These are phyloP conservation scores for sweet orange (Citrus sinensis) DNA, from an alignment of 345 rosid genomes.

Conservation along the genomic window DNA sequence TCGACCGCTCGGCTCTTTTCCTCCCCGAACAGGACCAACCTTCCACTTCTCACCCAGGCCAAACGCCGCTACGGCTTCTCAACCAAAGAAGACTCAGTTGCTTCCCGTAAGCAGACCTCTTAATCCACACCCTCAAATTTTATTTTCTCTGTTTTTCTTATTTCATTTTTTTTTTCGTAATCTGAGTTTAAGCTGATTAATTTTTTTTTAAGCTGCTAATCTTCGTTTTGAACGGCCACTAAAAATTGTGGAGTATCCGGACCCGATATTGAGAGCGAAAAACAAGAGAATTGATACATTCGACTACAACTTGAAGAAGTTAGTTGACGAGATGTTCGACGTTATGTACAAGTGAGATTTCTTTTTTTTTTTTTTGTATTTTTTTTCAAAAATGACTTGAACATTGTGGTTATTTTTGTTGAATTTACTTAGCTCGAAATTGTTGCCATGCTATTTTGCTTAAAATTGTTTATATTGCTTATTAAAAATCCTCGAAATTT, in stretches of 20 bases:
- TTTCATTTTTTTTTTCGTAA: background rate
- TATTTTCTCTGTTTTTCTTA: background rate
- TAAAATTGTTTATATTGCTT: background rate
- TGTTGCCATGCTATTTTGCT: background rate
- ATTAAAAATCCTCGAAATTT: slow-evolving; percentile 10
- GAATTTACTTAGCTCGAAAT: background rate
- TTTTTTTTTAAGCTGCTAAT: slow-evolving; percentile 46
- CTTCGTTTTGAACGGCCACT: slow-evolving; percentile 70
- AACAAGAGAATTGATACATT: slow-evolving; percentile 68
- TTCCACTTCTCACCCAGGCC: slow-evolving; percentile 36
- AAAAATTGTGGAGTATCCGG: slow-evolving; percentile 81
- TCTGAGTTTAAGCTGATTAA: background rate
- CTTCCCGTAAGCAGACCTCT: slow-evolving; percentile 42
- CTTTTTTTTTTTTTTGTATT: background rate
- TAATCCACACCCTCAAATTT: background rate
- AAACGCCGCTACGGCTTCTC: slow-evolving; percentile 34
- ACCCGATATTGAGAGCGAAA: slow-evolving; percentile 70
- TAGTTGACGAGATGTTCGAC: slow-evolving; percentile 85
- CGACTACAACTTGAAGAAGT: slow-evolving; percentile 71
- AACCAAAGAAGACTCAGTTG: slow-evolving; percentile 34
- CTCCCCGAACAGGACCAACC: slow-evolving; percentile 22
- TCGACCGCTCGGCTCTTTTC: slow-evolving; percentile 27
- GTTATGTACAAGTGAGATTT: slow-evolving; percentile 89
- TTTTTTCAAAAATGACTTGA: background rate
- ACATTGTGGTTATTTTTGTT: background rate